Percentiles rank a stretch among this genome's conserved stretches.
phyloP scores from a whole-genome alignment of 176 grass and related monocot species.

The Ensete ventricosum region DNA sequence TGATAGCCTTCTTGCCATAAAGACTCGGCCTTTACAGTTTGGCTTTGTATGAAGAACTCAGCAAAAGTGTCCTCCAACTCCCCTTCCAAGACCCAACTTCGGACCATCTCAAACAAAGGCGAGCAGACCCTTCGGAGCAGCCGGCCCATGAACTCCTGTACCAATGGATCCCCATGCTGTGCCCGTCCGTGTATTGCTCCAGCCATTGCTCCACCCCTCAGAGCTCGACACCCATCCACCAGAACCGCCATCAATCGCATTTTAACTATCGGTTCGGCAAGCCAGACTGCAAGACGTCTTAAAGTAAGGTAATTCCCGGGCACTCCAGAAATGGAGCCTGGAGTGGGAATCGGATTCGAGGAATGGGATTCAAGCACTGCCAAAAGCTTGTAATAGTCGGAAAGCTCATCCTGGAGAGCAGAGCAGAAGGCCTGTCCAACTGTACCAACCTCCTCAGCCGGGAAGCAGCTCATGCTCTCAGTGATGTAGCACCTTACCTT shows the following conservation, averaged over 20 bases:
- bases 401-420: slow-evolving; percentile 75
- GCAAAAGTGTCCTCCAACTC: slow-evolving; percentile 78
- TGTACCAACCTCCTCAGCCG: slow-evolving; percentile 55
- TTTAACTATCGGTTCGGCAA: slow-evolving; percentile 62
- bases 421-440: slow-evolving; percentile 84
- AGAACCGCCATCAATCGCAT: slow-evolving; percentile 93
- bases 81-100: slow-evolving; percentile 76
- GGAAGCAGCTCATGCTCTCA: slow-evolving; percentile 40
- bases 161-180: slow-evolving; percentile 77
- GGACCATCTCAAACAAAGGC: slow-evolving; percentile 91
- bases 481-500: slow-evolving; percentile 75
- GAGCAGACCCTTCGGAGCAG: slow-evolving; percentile 72
- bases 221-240: slow-evolving; percentile 48
- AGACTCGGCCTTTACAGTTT: slow-evolving; percentile 74
- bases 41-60: slow-evolving; percentile 84
- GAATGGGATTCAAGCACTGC: slow-evolving; percentile 73
- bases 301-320: slow-evolving; percentile 79
- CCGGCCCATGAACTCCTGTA: slow-evolving; percentile 80
- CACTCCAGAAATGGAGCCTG: slow-evolving; percentile 56
- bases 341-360: slow-evolving; percentile 52
- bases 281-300: slow-evolving; percentile 68
- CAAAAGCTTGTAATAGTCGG: slow-evolving; percentile 81
- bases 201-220: slow-evolving; percentile 79
- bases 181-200: slow-evolving; percentile 67
- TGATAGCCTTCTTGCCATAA: slow-evolving; percentile 82